Evolutionary conservation across 1,284 basidiomycete species (phyloP).

Genomic region (Trametes hirsuta): DNA sequence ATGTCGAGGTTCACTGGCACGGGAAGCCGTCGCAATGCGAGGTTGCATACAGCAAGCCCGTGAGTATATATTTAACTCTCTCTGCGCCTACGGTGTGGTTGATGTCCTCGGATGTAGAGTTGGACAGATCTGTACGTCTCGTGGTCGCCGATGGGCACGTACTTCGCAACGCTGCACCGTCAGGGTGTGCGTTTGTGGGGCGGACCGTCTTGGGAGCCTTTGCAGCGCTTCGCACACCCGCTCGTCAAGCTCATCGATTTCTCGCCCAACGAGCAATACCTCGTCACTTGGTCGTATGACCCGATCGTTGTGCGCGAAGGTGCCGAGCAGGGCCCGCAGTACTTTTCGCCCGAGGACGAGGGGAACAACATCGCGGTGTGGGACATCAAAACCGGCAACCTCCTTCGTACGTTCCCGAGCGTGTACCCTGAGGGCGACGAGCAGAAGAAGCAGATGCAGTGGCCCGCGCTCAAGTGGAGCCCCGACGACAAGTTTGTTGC

Average conservation of each 20-base stretch:
- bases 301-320: conserved; percentile 89
- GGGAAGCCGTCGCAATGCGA: conserved; percentile 90
- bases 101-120: conserved; percentile 36
- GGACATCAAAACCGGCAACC: conserved; percentile 93
- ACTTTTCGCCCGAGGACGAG: conserved; percentile 93
- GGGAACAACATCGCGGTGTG: conserved; percentile 98
- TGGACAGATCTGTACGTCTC: conserved; percentile 99
- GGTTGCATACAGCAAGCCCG: conserved; percentile 74
- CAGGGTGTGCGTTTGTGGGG: conserved; percentile 98
- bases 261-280: conserved; percentile 95
- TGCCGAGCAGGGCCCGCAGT: conserved; percentile 81
- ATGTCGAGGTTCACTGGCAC: conserved; percentile 94
- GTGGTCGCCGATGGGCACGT: conserved; percentile 97
- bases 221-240: conserved; percentile 93
- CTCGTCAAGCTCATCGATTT: conserved; percentile 97
- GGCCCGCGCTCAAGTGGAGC: conserved; percentile 98
- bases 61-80: conserved; percentile 38
- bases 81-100: background rate
- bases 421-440: conserved; percentile 58
- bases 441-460: conserved; percentile 82
- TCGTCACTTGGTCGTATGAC: conserved; percentile 98
- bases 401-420: conserved; percentile 94
- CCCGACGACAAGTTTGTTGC: conserved; percentile 96
- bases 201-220: conserved; percentile 84
- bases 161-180: conserved; percentile 91